These are phyloP conservation scores for Psidium friedrichsthalianum DNA, from an alignment of 345 rosid genomes.

Conservation along the genomic window DNA sequence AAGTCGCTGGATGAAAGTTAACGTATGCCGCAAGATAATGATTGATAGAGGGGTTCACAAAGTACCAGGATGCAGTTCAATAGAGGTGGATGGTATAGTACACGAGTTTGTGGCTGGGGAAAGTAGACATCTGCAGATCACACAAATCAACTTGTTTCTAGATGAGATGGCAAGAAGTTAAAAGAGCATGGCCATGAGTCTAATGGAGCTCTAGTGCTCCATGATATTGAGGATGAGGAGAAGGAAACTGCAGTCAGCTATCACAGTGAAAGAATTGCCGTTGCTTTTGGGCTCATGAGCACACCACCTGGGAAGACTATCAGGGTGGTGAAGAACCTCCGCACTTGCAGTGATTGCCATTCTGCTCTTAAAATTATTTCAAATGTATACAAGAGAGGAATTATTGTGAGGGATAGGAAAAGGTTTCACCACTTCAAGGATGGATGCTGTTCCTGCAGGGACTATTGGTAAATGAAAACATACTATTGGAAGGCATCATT, in stretches of 20 bases:
- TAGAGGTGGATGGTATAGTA: not conserved
- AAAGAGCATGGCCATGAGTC: not conserved
- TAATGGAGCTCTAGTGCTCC: not conserved
- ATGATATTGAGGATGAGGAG: slow-evolving; percentile 5
- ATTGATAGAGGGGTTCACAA: slow-evolving; percentile 1
- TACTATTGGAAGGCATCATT: too few species aligned
- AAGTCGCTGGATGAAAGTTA: not conserved
- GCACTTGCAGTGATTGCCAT: slow-evolving; percentile 2
- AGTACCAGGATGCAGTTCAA: slow-evolving; percentile 1
- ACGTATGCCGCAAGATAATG: not conserved
- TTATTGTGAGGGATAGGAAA: too few species aligned
- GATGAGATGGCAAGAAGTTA: not conserved
- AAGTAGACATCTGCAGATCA: not conserved
- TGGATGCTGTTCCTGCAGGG: too few species aligned
- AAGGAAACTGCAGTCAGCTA: slow-evolving; percentile 1
- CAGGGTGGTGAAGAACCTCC: slow-evolving; percentile 2
- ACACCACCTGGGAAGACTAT: slow-evolving; percentile 1
- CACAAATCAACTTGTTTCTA: not conserved
- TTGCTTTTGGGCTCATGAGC: slow-evolving; percentile 6
- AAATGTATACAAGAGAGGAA: not conserved
- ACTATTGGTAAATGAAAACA: too few species aligned
- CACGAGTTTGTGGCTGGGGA: slow-evolving; percentile 6
- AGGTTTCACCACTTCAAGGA: too few species aligned
- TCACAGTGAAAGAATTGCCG: slow-evolving; percentile 3
- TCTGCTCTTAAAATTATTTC: slow-evolving; percentile 4